These are phyloP conservation scores for Aspergillus niger DNA, from an alignment of 2,329 filamentous ascomycete species.

Conservation along the genomic window DNA sequence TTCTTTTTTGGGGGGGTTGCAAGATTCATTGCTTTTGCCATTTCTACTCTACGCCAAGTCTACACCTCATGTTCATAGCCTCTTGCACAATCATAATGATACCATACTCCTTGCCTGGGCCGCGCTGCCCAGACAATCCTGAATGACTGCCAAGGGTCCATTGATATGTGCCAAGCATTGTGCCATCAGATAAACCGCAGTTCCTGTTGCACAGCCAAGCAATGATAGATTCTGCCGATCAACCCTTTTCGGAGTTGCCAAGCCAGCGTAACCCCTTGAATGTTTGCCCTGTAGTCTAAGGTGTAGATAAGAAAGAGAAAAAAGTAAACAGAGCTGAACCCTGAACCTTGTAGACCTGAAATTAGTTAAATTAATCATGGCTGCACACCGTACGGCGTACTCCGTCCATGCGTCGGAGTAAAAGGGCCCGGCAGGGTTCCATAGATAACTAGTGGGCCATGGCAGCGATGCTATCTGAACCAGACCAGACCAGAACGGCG, in stretches of 20 bases:
- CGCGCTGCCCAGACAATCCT: not conserved
- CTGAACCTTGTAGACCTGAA: too few relatives aligned
- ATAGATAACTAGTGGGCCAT: too few relatives aligned
- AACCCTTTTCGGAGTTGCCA: not conserved
- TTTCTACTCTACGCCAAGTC: not conserved
- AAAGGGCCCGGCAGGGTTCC: too few relatives aligned
- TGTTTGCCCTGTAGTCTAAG: too few relatives aligned
- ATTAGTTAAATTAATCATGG: too few relatives aligned
- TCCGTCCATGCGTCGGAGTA: too few relatives aligned
- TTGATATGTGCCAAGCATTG: constrained; percentile 19
- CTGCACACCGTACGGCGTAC: too few relatives aligned
- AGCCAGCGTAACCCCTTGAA: not conserved
- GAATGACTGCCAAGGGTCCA: constrained; percentile 15
- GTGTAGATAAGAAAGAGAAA: too few relatives aligned
- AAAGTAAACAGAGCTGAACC: too few relatives aligned
- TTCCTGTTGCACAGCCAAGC: constrained; percentile 18
- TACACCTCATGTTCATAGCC: not conserved
- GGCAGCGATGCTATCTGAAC: too few relatives aligned
- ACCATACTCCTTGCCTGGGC: constrained; percentile 7
- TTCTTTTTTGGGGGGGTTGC: constrained; percentile 3
- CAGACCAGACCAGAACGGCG: too few relatives aligned
- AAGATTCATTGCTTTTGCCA: not conserved
- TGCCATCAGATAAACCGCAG: constrained; percentile 16
- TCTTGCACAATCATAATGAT: constrained; percentile 4
- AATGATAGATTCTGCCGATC: constrained; percentile 11